phyloP scores from a whole-genome alignment of 768 basidiomycete species.

The Daedaleopsis sinensis region DNA sequence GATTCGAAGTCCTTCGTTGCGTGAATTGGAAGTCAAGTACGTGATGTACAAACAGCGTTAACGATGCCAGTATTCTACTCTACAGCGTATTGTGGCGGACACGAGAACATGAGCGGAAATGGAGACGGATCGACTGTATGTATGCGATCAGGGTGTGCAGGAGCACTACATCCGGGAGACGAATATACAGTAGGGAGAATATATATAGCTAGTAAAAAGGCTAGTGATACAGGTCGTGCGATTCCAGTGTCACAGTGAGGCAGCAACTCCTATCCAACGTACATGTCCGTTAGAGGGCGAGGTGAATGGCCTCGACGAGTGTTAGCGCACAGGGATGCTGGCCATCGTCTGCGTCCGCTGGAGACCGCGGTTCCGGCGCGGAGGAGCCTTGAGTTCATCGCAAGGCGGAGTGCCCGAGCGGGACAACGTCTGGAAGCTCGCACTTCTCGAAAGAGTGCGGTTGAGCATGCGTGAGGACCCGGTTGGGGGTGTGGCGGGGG shows the following conservation, averaged over 20 bases:
- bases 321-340: background rate
- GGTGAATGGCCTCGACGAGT: background rate
- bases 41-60: too few species aligned
- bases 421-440: background rate
- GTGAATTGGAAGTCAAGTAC: too few species aligned
- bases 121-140: background rate
- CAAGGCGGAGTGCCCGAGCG: constrained; percentile 4
- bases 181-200: background rate
- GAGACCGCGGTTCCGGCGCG: constrained; percentile 8
- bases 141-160: background rate
- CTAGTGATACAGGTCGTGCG: background rate
- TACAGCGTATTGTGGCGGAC: background rate
- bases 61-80: background rate
- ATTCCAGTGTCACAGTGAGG: background rate
- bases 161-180: background rate
- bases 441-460: constrained; percentile 1
- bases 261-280: background rate
- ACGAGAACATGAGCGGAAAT: background rate
- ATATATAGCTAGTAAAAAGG: background rate
- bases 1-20: too few species aligned
- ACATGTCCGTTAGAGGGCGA: background rate
- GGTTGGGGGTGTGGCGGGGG: background rate
- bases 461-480: background rate
- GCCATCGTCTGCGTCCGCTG: constrained; percentile 11
- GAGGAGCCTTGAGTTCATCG: background rate